phyloP scores from a whole-genome alignment of 306 rosid genomes.

The barrel medic (Medicago truncatula) region MtrunA17r5.0-ANR NC_053045.1:51449001-51449500 shows the following conservation, averaged over 20 bases:
- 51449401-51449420: too few relatives aligned
- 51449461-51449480: too few relatives aligned
- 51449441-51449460: too few relatives aligned
- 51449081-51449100: constrained; percentile 89
- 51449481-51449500: too few relatives aligned
- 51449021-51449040: constrained; percentile 74
- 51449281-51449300: too few relatives aligned
- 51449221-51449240: constrained; percentile 64
- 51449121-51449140: constrained; percentile 53
- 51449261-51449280: too few relatives aligned
- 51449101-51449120: constrained; percentile 52
- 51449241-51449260: background rate
- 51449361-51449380: too few relatives aligned
- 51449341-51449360: too few relatives aligned
- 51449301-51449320: too few relatives aligned
- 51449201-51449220: constrained; percentile 73
- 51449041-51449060: constrained; percentile 75
- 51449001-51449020: constrained; percentile 71
- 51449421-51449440: too few relatives aligned
- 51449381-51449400: too few relatives aligned
- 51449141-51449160: constrained; percentile 62
- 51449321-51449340: too few relatives aligned
- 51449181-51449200: constrained; percentile 54
- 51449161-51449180: constrained; percentile 68
- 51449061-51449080: constrained; percentile 79